Evolutionary conservation across 31 red algal species (phyloP), one percentile per base, ranked within the genome.

Genomic region (Bonnemaisonia californica): DNA sequence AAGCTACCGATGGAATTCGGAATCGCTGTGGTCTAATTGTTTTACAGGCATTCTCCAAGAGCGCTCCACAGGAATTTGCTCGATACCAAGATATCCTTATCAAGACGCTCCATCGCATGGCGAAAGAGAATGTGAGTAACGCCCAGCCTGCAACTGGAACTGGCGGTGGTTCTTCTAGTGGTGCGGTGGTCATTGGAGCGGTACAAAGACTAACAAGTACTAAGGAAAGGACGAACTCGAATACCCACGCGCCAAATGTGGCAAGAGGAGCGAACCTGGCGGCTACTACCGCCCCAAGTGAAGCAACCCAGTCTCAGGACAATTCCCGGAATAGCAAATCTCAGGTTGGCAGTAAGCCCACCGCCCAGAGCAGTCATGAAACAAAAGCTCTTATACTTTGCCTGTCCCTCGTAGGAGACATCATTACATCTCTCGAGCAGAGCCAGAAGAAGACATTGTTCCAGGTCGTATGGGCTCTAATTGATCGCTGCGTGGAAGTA

Each of bases 1-100:
- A 81, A 38, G 66, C 78, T 30, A 42, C 47, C 8, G 90, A 93
- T 11, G 69, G 48, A 57, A 71, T 61, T 16, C 39, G 48, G 41
- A 64, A 78, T 34, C 70, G 91, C 51, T 85, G 81, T 63, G 88
- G 84, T 37, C 77, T 97, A 48, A 34, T 87, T 19, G 80, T 95
- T 3, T 71, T 90, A 42, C 60, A 84, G 28, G 56, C 73, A 38
- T 48, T 95, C n/a, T 70, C 62, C 27, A 61, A 57, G n/a, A 62
- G 63, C 11, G 38, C 64, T 13, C 81, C 85, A 1, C 42, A 57
- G 30, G 80, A 86, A 27, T 75, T 83, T 51, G 8, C 42, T 16
- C 77, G 41, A 27, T 79, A 84, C 69, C 76, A 84, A 60, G 93
- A 96, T 16, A 38, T 83, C 21, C 45, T 96, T 27, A 54, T 85